These are phyloP conservation scores for Erodium trifolium DNA, from an alignment of 441 rosid species.

Conservation along the genomic window DNA sequence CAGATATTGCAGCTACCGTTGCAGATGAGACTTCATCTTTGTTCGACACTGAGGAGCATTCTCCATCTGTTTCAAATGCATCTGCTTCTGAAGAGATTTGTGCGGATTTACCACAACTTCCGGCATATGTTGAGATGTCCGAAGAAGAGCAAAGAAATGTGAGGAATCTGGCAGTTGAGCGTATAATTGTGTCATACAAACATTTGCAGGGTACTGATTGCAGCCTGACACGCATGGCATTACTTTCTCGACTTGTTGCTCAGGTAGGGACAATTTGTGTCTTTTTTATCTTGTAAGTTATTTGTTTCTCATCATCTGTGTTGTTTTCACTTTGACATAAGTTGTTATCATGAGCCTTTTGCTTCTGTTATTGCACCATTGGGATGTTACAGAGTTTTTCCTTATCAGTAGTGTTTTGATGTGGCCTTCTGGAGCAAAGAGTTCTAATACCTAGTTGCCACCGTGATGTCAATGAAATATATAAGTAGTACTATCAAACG, in stretches of 20 bases:
- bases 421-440: not conserved
- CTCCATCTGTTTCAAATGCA: conserved; percentile 35
- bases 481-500: not conserved
- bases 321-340: not conserved
- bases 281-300: conserved; percentile 1
- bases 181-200: conserved; percentile 66
- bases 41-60: conserved; percentile 48
- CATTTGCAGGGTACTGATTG: conserved; percentile 47
- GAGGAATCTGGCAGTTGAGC: conserved; percentile 58
- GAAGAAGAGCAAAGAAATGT: conserved; percentile 49
- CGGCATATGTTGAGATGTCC: conserved; percentile 62
- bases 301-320: conserved; percentile 1
- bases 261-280: conserved; percentile 42
- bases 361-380: not conserved
- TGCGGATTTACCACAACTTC: conserved; percentile 65
- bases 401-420: not conserved
- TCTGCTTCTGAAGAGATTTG: conserved; percentile 52
- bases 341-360: not conserved
- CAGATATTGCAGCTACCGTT: conserved; percentile 38
- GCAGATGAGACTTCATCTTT: conserved; percentile 35
- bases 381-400: not conserved
- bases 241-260: conserved; percentile 85
- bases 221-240: conserved; percentile 49
- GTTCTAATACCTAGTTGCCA: not conserved
- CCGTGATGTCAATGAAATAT: not conserved